These are phyloP conservation scores for Ophiostoma piceae DNA, from an alignment of 2,329 filamentous ascomycete genomes.

Conservation along the genomic window DNA sequence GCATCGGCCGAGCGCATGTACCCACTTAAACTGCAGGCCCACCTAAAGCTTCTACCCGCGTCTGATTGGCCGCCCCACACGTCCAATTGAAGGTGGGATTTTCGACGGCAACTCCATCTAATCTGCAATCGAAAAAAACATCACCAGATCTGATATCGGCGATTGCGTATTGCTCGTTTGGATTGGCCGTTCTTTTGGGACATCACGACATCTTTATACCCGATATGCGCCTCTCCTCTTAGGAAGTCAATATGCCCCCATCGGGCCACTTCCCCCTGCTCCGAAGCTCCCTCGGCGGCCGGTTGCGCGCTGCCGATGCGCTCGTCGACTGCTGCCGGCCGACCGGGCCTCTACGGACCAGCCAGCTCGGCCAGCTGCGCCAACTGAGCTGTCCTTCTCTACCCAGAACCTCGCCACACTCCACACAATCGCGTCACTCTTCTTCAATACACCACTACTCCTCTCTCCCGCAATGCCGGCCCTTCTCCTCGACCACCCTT, in stretches of 20 bases:
- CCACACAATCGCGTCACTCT: not conserved
- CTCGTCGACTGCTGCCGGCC: conserved; percentile 1
- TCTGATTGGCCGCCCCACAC: not conserved
- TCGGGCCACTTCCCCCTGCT: conserved; percentile 38
- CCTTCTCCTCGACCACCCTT: conserved; percentile 16
- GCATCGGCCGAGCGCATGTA: not conserved
- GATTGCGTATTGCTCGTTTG: not conserved
- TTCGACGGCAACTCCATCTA: conserved; percentile 1
- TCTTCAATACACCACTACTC: not conserved
- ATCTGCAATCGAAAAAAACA: conserved; percentile 6
- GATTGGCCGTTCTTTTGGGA: not conserved
- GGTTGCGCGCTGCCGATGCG: conserved; percentile 24
- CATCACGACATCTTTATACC: not conserved
- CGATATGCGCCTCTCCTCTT: not conserved
- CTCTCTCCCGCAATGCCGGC: conserved; percentile 15
- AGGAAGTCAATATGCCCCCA: conserved; percentile 28
- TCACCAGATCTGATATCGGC: conserved; percentile 6
- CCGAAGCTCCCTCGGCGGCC: conserved; percentile 36
- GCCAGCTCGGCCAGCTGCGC: not conserved
- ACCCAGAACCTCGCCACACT: not conserved
- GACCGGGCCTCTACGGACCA: not conserved
- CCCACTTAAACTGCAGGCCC: not conserved
- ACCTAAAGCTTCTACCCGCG: not conserved
- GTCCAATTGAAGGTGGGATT: conserved; percentile 6
- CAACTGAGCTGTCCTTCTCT: not conserved